phyloP scores from a whole-genome alignment of 2,329 filamentous ascomycete genomes.

The Neopestalotiopsis sp. region DNA sequence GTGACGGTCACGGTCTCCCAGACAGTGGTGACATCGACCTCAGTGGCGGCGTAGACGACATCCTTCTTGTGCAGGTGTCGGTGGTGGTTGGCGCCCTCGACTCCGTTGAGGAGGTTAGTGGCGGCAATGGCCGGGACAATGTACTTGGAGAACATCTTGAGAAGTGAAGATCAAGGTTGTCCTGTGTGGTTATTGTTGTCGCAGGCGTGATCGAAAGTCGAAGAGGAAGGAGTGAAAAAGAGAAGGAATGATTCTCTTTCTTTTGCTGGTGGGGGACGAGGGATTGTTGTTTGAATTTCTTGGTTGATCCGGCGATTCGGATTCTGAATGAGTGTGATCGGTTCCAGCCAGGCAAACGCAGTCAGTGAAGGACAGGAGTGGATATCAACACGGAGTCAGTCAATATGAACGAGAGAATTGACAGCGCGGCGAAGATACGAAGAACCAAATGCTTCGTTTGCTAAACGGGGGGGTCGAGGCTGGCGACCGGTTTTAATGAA shows the following conservation, averaged over 20 bases:
- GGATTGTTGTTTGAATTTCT: neutral
- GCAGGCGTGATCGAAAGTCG: neutral
- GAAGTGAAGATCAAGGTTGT: neutral
- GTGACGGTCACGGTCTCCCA: constrained; percentile 34
- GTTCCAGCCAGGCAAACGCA: constrained; percentile 5
- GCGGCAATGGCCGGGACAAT: constrained; percentile 35
- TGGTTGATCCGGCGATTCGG: neutral
- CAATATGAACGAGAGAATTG: constrained; percentile 8
- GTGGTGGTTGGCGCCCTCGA: constrained; percentile 29
- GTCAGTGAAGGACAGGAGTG: neutral
- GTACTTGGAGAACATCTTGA: constrained; percentile 36
- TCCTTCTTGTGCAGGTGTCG: constrained; percentile 35
- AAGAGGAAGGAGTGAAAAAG: neutral
- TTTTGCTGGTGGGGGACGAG: neutral
- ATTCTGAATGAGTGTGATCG: constrained; percentile 11
- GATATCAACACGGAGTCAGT: constrained; percentile 10
- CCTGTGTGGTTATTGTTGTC: no score
- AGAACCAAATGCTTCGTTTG: constrained; percentile 8
- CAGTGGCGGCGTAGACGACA: constrained; percentile 33
- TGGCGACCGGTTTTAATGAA: constrained; percentile 13
- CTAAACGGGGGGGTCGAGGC: constrained; percentile 6
- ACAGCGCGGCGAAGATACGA: constrained; percentile 7
- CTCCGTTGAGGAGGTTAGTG: constrained; percentile 33
- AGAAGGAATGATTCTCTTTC: neutral
- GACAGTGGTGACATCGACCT: constrained; percentile 36